Conservation (phyloP, 345 rosid species). For the Corchorus capsularis region DNA sequence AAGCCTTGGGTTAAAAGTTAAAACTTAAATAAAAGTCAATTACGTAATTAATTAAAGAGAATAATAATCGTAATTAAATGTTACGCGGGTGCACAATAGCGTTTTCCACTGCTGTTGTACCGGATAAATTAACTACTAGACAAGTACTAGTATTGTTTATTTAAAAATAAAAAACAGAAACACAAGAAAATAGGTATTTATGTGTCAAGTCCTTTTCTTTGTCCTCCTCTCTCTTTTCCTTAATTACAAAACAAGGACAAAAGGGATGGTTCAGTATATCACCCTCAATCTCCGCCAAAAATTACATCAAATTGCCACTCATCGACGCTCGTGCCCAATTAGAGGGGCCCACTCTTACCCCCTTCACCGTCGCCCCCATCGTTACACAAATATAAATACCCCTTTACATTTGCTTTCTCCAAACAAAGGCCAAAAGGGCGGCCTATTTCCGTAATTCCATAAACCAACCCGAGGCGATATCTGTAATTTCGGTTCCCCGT, state of each 20-base stretch:
- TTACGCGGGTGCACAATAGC: background rate
- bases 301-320: background rate
- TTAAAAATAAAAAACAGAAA: background rate
- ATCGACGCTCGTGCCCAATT: background rate
- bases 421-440: background rate
- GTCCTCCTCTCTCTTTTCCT: background rate
- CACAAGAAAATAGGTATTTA: background rate
- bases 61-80: background rate
- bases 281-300: background rate
- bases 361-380: too few species aligned
- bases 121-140: too few species aligned
- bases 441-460: background rate
- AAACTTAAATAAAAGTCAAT: too few species aligned
- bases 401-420: background rate
- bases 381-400: background rate
- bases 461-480: constrained; percentile 7
- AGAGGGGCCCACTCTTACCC: background rate
- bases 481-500: background rate
- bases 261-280: background rate
- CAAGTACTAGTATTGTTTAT: background rate
- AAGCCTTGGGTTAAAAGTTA: background rate
- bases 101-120: too few species aligned
- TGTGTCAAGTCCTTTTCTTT: background rate
- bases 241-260: constrained; percentile 9
- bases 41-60: background rate